A percentile compares a stretch with the other conserved stretches of the same genome.
These are phyloP conservation scores for Plasmodium sp. DNA, from an alignment of 169 alveolate genomes.

Conservation along the genomic window DNA sequence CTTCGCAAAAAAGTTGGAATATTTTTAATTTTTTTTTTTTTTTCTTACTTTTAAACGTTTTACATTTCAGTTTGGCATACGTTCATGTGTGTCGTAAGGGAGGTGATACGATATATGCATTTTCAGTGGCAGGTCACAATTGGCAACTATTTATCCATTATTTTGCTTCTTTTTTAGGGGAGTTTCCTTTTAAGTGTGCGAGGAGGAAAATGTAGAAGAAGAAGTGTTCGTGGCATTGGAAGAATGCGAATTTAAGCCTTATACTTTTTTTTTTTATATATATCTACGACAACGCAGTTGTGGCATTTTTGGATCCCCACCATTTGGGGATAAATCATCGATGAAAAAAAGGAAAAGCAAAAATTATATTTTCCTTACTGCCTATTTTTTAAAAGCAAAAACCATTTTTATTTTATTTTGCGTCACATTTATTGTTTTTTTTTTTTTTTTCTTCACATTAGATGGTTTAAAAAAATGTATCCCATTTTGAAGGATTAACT, in stretches of 20 bases:
- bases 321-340: background rate
- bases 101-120: background rate
- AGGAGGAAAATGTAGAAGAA: background rate
- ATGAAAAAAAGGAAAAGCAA: background rate
- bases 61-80: background rate
- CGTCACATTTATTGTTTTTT: background rate
- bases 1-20: background rate
- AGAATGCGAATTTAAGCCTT: background rate
- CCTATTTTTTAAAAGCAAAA: background rate
- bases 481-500: background rate
- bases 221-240: background rate
- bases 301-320: background rate
- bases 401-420: background rate
- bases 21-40: background rate
- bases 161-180: background rate
- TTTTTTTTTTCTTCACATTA: background rate
- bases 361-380: background rate
- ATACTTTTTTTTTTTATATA: background rate
- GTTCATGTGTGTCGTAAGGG: background rate
- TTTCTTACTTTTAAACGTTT: background rate
- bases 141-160: background rate
- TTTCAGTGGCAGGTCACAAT: background rate
- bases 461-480: background rate
- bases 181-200: background rate
- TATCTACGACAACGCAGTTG: background rate